Evolutionary conservation across 257 asterid species (phyloP).

Genomic region (Penstemon newberryi): DNA sequence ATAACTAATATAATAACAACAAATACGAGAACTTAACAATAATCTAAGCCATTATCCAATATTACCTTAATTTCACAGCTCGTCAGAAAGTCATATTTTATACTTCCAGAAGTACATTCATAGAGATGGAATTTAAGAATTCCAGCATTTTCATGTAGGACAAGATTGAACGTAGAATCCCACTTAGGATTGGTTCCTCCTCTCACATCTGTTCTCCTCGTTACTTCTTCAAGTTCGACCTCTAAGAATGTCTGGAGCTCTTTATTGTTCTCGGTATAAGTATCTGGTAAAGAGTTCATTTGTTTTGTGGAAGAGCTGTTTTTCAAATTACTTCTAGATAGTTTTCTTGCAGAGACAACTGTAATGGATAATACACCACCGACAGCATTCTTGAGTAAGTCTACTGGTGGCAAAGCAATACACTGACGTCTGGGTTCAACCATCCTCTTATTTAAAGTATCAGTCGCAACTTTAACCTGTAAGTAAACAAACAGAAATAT

Average conservation of each 20-base stretch:
- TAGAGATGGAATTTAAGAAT: conserved; percentile 68
- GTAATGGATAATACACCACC: conserved; percentile 75
- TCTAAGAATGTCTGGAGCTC: conserved; percentile 80
- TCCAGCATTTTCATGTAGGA: conserved; percentile 80
- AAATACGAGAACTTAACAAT: background rate
- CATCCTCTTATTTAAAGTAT: conserved; percentile 80
- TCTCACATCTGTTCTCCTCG: conserved; percentile 66
- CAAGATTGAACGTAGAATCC: conserved; percentile 77
- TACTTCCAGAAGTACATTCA: conserved; percentile 66
- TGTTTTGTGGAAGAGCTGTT: conserved; percentile 48
- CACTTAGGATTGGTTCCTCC: conserved; percentile 76
- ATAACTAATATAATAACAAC: background rate
- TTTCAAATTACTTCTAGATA: conserved; percentile 50
- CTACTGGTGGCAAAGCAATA: conserved; percentile 74
- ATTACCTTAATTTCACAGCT: conserved; percentile 93
- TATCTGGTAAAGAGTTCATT: conserved; percentile 33
- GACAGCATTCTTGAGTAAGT: conserved; percentile 71
- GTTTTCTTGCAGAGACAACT: conserved; percentile 61
- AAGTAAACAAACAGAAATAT: conserved; percentile 16
- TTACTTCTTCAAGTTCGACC: conserved; percentile 83
- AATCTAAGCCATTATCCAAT: background rate
- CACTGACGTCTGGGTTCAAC: conserved; percentile 96
- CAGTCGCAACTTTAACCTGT: conserved; percentile 80
- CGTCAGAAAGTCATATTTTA: conserved; percentile 74
- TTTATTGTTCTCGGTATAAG: conserved; percentile 46